These are phyloP conservation scores for Wickerhamomyces silvicola DNA, from an alignment of 805 yeast species.

Conservation along the genomic window DNA sequence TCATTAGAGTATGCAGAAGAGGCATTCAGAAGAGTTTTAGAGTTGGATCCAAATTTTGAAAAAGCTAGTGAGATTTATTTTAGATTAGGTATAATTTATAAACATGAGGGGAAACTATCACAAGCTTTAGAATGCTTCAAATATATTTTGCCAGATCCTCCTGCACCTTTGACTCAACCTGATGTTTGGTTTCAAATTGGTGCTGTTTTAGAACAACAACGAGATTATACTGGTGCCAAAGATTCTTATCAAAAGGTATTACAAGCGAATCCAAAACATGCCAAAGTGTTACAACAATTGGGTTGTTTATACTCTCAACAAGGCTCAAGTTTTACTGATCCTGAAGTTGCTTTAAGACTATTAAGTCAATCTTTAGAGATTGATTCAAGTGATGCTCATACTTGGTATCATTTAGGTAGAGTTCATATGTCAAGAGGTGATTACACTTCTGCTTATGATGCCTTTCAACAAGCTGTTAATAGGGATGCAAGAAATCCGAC, in stretches of 20 bases:
- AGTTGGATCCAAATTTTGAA: conserved; percentile 92
- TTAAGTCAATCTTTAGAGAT: conserved; percentile 84
- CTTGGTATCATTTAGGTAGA: conserved; percentile 96
- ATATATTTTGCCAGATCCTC: conserved; percentile 85
- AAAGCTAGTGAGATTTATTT: conserved; percentile 95
- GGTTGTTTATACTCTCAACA: conserved; percentile 89
- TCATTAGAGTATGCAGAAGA: conserved; percentile 96
- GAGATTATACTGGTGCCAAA: conserved; percentile 84
- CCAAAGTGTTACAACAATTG: conserved; percentile 91
- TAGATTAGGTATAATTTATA: conserved; percentile 92
- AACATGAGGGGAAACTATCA: conserved; percentile 82
- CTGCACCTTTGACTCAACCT: conserved; percentile 91
- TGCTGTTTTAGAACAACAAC: conserved; percentile 87
- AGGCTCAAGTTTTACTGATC: conserved; percentile 64
- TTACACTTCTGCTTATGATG: conserved; percentile 94
- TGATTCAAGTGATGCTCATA: conserved; percentile 86
- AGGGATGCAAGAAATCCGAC: conserved; percentile 96
- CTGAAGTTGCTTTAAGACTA: conserved; percentile 75
- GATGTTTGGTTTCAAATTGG: conserved; percentile 99
- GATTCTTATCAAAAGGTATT: conserved; percentile 94
- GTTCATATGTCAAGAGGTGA: conserved; percentile 96
- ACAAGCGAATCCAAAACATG: conserved; percentile 85
- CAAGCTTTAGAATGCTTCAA: conserved; percentile 93
- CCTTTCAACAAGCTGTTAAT: conserved; percentile 97
- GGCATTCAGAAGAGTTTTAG: conserved; percentile 93